Percentiles rank a stretch among this genome's conserved stretches.
phyloP scores from a whole-genome alignment of 177 flowering plant genomes.

The Vitis hybrid region DNA sequence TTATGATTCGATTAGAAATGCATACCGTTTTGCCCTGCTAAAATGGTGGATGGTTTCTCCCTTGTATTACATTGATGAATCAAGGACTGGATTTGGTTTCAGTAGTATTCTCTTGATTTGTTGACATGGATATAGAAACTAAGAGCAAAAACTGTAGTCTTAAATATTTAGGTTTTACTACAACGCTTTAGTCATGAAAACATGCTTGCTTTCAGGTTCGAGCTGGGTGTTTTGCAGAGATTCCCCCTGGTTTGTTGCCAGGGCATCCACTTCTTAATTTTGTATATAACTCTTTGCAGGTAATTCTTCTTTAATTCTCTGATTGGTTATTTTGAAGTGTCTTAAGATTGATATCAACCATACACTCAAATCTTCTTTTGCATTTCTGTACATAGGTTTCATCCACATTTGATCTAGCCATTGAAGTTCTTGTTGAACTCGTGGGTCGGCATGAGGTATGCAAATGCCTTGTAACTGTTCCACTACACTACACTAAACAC shows the following conservation, averaged over 20 bases:
- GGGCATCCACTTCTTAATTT: slow-evolving; percentile 85
- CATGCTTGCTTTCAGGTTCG: slow-evolving; percentile 56
- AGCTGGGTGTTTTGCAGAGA: slow-evolving; percentile 84
- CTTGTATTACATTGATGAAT: slow-evolving; percentile 1
- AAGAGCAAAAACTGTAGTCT: neutral
- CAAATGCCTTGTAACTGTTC: neutral
- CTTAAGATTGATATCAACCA: neutral
- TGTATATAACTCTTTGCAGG: slow-evolving; percentile 87
- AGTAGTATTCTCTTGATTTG: neutral
- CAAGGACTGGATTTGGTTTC: neutral
- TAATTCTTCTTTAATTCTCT: slow-evolving; percentile 9
- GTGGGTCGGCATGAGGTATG: slow-evolving; percentile 87
- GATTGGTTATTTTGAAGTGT: neutral
- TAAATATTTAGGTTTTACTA: neutral
- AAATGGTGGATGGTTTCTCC: neutral
- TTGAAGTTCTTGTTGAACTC: slow-evolving; percentile 90
- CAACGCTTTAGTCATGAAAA: neutral
- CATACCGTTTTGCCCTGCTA: too few species aligned
- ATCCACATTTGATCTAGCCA: slow-evolving; percentile 79
- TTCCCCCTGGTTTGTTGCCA: slow-evolving; percentile 59
- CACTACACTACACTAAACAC: neutral
- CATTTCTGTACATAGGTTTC: slow-evolving; percentile 44
- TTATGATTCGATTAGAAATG: too few species aligned
- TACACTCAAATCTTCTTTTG: slow-evolving; percentile 3
- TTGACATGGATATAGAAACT: neutral